Evolutionary conservation across 805 yeast species (phyloP).

Genomic region (Schwanniomyces pseudopolymorphus): DNA sequence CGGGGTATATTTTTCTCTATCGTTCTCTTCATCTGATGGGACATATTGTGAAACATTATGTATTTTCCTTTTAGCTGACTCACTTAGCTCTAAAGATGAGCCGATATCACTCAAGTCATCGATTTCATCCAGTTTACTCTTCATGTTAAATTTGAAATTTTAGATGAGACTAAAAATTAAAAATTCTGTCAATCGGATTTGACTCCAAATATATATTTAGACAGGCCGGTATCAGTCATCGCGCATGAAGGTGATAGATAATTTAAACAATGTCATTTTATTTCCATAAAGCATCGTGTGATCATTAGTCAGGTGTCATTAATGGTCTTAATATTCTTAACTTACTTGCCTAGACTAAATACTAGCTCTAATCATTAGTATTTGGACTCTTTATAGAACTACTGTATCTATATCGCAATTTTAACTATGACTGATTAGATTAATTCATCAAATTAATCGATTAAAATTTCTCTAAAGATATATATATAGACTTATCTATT

Average conservation of each 20-base stretch:
- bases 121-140: conserved; percentile 16
- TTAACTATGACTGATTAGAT: too few relatives aligned
- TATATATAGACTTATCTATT: too few relatives aligned
- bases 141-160: background rate
- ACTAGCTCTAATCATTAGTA: too few relatives aligned
- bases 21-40: background rate
- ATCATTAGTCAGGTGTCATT: too few relatives aligned
- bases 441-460: too few relatives aligned
- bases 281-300: too few relatives aligned
- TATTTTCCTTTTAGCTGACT: conserved; percentile 4
- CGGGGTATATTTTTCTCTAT: background rate
- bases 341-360: too few relatives aligned
- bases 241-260: background rate
- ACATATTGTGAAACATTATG: background rate
- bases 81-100: conserved; percentile 15
- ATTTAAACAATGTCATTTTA: too few relatives aligned
- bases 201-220: background rate
- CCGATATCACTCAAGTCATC: conserved; percentile 15
- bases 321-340: too few relatives aligned
- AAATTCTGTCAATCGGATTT: background rate
- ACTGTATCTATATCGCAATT: too few relatives aligned
- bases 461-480: too few relatives aligned
- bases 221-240: background rate
- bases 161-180: background rate
- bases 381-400: too few relatives aligned